Base-by-base conservation (phyloP, 2,329 filamentous ascomycete genomes). In the Venturia effusa region DNA sequence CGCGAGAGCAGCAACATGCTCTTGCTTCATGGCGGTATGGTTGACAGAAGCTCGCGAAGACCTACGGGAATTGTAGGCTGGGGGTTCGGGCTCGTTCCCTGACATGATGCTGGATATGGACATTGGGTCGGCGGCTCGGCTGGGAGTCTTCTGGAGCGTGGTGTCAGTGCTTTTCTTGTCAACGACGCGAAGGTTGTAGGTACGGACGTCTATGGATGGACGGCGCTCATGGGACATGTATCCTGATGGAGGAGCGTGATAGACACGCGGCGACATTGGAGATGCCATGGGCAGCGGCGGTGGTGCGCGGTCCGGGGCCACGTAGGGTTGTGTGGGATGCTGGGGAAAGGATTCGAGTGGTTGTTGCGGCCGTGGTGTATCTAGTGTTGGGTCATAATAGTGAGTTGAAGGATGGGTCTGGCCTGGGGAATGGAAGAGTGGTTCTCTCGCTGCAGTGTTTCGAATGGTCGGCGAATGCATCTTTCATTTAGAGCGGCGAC, bases 41-140 rank as follows among this genome's bases (percentile, higher is more conserved):
- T 19, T 66, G 37, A 59, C 64, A 17, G 45, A 55, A 15, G 51
- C 43, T 37, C 51, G 61, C 34, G 61, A 57, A 5, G 48, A 62
- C 13, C 60, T 11, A 30, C 60, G 60, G 17, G 60, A 62, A 27
- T 63, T 32, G 8, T 82, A 80, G 5, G 81, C 78, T 45, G 67
- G 71, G 61, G 74, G 75, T 19, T 84, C 81, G 62, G 88, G 86
- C 64, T 91, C 87, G 64, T 89, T 83, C 68, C 85, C 92, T 4
- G 91, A 93, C 54, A 97, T 86, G 66, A 97, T 95, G 73, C 92
- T 97, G 68, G 91, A 94, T 72, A 97, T 94, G 5, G 92, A 94
- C 92, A 97, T 97, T 62, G 92, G 89, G 73, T 96, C 89, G 65
- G 88, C 87, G 48, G 87, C 82, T 73, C 92, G 86, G 68, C 84